Conservation (phyloP, 306 rosid species). For the Hippophae gyantsensis region DNA sequence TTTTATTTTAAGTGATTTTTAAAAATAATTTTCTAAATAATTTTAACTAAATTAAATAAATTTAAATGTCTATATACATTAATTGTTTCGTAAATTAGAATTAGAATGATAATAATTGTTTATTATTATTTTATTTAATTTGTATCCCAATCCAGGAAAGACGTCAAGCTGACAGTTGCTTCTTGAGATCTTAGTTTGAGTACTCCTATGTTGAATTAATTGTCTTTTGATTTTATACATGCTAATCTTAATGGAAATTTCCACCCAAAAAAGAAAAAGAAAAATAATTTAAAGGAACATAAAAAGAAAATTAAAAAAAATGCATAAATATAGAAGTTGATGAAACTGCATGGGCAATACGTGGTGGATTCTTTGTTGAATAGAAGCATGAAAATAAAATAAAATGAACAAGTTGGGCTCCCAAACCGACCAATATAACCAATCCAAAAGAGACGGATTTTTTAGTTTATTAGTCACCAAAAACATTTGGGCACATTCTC, state of each 20-base stretch:
- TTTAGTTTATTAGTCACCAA: slow-evolving; percentile 7
- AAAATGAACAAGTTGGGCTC: slow-evolving; percentile 25
- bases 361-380: slow-evolving; percentile 29
- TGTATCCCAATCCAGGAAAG: background rate
- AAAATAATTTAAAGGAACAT: background rate
- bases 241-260: background rate
- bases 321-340: slow-evolving; percentile 21
- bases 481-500: slow-evolving; percentile 32
- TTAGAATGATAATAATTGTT: background rate
- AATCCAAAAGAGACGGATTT: slow-evolving; percentile 71
- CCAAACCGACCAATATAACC: slow-evolving; percentile 81
- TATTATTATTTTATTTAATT: background rate
- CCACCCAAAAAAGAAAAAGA: background rate
- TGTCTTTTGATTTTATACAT: background rate
- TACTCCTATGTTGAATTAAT: background rate
- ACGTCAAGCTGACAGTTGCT: background rate
- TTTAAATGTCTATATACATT: no score
- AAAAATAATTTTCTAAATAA: no score
- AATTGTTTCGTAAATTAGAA: background rate
- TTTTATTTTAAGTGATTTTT: no score
- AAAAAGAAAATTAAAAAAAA: background rate
- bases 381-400: slow-evolving; percentile 15
- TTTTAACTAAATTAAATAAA: no score
- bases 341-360: slow-evolving; percentile 58
- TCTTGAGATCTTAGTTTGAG: background rate